Conservation (phyloP, 352 stramenopile species). For the Thalassiosira livingstoniorum region DNA sequence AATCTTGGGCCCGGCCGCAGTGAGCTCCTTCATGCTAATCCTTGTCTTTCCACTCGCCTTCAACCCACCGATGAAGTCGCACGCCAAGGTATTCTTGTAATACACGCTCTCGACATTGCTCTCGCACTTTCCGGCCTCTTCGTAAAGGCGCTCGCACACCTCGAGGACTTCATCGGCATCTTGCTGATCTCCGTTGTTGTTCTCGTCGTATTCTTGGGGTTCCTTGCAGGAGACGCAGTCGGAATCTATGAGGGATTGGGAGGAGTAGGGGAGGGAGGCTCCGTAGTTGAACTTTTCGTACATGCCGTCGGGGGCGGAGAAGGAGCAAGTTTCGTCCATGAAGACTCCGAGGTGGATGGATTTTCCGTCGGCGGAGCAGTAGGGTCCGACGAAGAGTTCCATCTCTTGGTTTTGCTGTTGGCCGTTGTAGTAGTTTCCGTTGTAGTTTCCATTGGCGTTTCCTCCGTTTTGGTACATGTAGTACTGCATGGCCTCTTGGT, state of each 20-base stretch:
- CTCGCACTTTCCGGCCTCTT: slow-evolving; percentile 67
- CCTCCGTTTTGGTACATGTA: slow-evolving; percentile 32
- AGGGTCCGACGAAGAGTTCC: slow-evolving; percentile 70
- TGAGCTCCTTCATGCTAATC: neutral
- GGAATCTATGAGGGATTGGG: slow-evolving; percentile 47
- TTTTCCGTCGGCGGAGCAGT: slow-evolving; percentile 63
- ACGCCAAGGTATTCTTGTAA: slow-evolving; percentile 68
- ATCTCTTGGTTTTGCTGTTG: neutral
- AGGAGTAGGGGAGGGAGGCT: slow-evolving; percentile 61
- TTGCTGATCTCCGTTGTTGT: slow-evolving; percentile 52
- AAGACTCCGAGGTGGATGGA: slow-evolving; percentile 68
- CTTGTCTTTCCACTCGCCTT: slow-evolving; percentile 42
- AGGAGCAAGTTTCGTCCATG: slow-evolving; percentile 72
- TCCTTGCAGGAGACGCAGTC: slow-evolving; percentile 58
- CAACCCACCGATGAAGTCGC: slow-evolving; percentile 73
- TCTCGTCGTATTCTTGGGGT: slow-evolving; percentile 30
- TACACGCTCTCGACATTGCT: slow-evolving; percentile 45
- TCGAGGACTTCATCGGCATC: slow-evolving; percentile 44
- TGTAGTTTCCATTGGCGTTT: neutral
- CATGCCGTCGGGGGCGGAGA: slow-evolving; percentile 51
- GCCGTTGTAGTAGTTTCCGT: slow-evolving; percentile 21
- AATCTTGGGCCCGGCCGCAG: slow-evolving; percentile 20
- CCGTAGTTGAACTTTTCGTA: slow-evolving; percentile 67
- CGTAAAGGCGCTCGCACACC: slow-evolving; percentile 48
- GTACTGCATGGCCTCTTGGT: slow-evolving; percentile 23